Conservation (phyloP, 768 basidiomycete genomes). For the Suillus clintonianus region DNA sequence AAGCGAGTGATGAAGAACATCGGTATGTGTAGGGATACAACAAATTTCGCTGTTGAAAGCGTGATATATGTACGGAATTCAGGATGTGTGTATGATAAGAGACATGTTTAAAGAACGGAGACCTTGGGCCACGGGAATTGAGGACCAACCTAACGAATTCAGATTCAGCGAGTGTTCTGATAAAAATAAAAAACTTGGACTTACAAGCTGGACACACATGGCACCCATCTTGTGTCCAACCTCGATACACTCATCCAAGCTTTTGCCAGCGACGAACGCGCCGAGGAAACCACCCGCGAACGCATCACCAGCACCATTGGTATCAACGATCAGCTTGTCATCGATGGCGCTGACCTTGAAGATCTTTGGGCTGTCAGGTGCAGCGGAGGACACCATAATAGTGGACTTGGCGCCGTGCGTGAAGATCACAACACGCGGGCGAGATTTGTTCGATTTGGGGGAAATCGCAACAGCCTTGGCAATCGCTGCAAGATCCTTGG, state of each 20-base stretch:
- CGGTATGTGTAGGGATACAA: conserved; percentile 24
- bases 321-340: conserved; percentile 81
- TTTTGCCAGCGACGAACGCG: conserved; percentile 78
- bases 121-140: conserved; percentile 61
- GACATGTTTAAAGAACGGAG: conserved; percentile 35
- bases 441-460: conserved; percentile 73
- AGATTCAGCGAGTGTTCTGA: not conserved
- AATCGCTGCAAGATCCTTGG: conserved; percentile 65
- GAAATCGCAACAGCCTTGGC: conserved; percentile 75
- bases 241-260: conserved; percentile 73
- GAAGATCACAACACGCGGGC: conserved; percentile 83
- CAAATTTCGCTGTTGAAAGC: conserved; percentile 41
- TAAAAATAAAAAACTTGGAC: conserved; percentile 14
- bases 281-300: conserved; percentile 97
- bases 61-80: conserved; percentile 15
- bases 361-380: conserved; percentile 54
- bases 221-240: conserved; percentile 85
- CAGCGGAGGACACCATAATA: conserved; percentile 64
- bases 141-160: conserved; percentile 47
- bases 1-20: conserved; percentile 28
- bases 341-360: conserved; percentile 60
- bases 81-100: not conserved
- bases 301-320: conserved; percentile 97
- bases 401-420: conserved; percentile 88
- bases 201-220: conserved; percentile 82